Evolutionary conservation across 257 asterid species (phyloP).

Genomic region (Galeopsis tetrahit): DNA sequence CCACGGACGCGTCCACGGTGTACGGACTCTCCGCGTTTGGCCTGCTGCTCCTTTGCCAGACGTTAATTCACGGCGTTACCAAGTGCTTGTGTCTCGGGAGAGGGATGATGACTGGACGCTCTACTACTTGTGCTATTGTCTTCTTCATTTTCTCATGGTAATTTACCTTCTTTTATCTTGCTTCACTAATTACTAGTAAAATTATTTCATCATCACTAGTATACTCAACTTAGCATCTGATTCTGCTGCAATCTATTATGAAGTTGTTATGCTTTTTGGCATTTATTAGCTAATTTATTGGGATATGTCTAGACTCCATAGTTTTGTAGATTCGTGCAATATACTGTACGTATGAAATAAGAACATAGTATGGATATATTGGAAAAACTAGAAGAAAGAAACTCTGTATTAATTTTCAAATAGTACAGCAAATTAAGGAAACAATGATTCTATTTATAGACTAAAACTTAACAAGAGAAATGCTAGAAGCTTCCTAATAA

Average conservation of each 20-base stretch:
- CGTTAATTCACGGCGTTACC: constrained; percentile 77
- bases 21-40: constrained; percentile 95
- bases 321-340: too few species aligned
- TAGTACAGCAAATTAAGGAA: too few species aligned
- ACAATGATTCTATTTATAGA: too few species aligned
- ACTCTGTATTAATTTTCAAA: too few species aligned
- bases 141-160: constrained; percentile 90
- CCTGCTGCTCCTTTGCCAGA: constrained; percentile 77
- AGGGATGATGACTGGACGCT: constrained; percentile 69
- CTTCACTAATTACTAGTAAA: background rate
- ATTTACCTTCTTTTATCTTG: background rate
- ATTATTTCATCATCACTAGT: constrained; percentile 3
- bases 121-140: constrained; percentile 66
- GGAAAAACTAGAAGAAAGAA: too few species aligned
- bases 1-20: constrained; percentile 85
- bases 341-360: too few species aligned
- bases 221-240: constrained; percentile 25
- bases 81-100: constrained; percentile 91
- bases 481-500: too few species aligned
- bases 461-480: too few species aligned
- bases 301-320: background rate
- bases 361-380: too few species aligned
- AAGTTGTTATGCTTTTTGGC: background rate
- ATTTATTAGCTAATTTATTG: constrained; percentile 12
- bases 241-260: constrained; percentile 16